Evolutionary conservation across 73 alveolate species (phyloP).

Genomic region (Blepharisma stoltei): DNA sequence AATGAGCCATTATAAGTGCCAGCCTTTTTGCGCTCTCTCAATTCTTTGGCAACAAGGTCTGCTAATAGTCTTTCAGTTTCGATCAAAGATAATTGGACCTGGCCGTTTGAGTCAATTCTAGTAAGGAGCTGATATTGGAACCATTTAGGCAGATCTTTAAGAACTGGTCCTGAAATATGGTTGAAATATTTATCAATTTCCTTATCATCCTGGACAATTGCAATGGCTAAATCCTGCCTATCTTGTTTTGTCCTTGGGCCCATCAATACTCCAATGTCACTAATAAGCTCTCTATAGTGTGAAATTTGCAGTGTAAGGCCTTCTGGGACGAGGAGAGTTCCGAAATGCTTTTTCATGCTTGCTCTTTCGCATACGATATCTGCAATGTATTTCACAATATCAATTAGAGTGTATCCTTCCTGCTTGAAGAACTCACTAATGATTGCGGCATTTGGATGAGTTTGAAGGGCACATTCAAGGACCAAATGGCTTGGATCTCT

Average conservation of each 20-base stretch:
- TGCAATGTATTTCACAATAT: constrained; percentile 57
- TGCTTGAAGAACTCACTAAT: constrained; percentile 62
- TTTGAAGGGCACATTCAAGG: constrained; percentile 77
- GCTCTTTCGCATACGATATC: constrained; percentile 66
- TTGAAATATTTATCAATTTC: constrained; percentile 34
- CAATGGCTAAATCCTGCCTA: constrained; percentile 34
- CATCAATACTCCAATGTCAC: constrained; percentile 55
- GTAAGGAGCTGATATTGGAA: constrained; percentile 63
- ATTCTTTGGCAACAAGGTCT: constrained; percentile 74
- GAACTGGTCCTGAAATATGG: constrained; percentile 64
- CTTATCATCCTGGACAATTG: constrained; percentile 24
- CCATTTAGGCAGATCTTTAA: constrained; percentile 75
- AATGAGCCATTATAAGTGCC: constrained; percentile 81
- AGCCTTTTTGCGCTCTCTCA: constrained; percentile 66
- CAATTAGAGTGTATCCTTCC: constrained; percentile 64
- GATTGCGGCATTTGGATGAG: constrained; percentile 77
- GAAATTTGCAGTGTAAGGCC: constrained; percentile 75
- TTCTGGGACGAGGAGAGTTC: constrained; percentile 78
- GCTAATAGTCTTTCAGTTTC: constrained; percentile 96
- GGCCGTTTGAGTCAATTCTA: constrained; percentile 75
- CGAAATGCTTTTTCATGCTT: constrained; percentile 55
- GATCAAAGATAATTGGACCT: constrained; percentile 76
- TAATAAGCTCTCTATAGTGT: constrained; percentile 60
- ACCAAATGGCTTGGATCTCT: constrained; percentile 90
- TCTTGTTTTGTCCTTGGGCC: constrained; percentile 35